Evolutionary conservation across 805 yeast species (phyloP).

Genomic region (Kodamaea laetipori): DNA sequence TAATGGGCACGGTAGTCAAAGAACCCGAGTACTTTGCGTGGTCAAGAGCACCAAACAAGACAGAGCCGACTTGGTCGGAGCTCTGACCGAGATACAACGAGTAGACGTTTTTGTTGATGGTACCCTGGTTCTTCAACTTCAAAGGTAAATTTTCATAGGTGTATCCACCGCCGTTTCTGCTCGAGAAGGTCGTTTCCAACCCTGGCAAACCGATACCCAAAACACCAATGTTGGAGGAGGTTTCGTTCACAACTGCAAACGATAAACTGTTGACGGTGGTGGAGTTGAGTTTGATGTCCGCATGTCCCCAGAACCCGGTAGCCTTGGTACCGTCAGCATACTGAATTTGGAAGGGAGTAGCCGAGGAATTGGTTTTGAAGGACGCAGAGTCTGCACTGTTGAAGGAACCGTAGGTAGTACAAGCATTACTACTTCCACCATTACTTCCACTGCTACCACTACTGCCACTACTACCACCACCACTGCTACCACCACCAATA

Average conservation of each 20-base stretch:
- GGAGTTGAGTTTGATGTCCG: slow-evolving; percentile 50
- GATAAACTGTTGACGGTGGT: slow-evolving; percentile 52
- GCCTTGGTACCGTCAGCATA: slow-evolving; percentile 55
- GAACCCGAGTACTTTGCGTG: slow-evolving; percentile 41
- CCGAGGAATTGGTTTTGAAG: slow-evolving; percentile 44
- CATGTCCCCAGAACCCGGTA: slow-evolving; percentile 59
- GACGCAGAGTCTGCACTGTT: slow-evolving; percentile 41
- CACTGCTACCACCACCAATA: slow-evolving; percentile 1
- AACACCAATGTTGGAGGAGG: slow-evolving; percentile 50
- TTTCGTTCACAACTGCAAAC: slow-evolving; percentile 69
- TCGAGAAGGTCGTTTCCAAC: slow-evolving; percentile 58
- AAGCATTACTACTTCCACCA: slow-evolving; percentile 27
- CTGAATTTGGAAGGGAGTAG: slow-evolving; percentile 40
- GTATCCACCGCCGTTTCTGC: slow-evolving; percentile 20
- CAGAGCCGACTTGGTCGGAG: slow-evolving; percentile 29
- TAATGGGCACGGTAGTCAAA: slow-evolving; percentile 37
- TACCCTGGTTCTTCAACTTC: slow-evolving; percentile 34
- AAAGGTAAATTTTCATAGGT: slow-evolving; percentile 42
- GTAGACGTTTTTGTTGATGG: slow-evolving; percentile 35
- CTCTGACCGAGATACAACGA: slow-evolving; percentile 38
- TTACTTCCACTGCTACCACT: slow-evolving; percentile 8
- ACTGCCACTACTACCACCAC: slow-evolving; percentile 4
- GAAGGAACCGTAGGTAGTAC: slow-evolving; percentile 52
- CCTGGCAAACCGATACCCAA: slow-evolving; percentile 72
- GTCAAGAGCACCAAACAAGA: slow-evolving; percentile 48